Evolutionary conservation across 768 basidiomycete genomes (phyloP).

Genomic region (Auricularia sp.): DNA sequence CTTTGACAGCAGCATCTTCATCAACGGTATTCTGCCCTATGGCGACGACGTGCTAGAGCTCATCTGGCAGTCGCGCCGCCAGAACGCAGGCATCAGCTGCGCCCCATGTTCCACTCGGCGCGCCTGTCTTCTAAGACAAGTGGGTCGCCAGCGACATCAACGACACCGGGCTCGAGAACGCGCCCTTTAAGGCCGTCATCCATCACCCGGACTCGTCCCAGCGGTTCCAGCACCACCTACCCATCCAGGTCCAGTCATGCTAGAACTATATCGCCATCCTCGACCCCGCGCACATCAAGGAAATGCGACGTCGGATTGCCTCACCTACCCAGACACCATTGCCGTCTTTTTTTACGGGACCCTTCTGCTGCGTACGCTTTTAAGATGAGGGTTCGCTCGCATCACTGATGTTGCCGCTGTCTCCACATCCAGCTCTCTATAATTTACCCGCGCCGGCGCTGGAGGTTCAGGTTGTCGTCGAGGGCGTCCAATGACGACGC

Average conservation of each 20-base stretch:
- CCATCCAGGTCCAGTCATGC: conserved; percentile 93
- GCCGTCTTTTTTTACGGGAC: too few relatives aligned
- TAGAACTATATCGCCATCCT: conserved; percentile 98
- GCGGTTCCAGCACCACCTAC: conserved; percentile 85
- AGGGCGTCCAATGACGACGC: too few relatives aligned
- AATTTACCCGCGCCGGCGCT: too few relatives aligned
- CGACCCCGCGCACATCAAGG: conserved; percentile 92
- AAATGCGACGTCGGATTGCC: too few relatives aligned
- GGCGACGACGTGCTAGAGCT: conserved; percentile 96
- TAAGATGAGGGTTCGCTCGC: too few relatives aligned
- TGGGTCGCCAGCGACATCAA: conserved; percentile 99
- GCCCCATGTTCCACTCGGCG: conserved; percentile 95
- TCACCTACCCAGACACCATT: too few relatives aligned
- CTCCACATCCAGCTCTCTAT: too few relatives aligned
- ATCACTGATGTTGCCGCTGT: too few relatives aligned
- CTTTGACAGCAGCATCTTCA: conserved; percentile 95
- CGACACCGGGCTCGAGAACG: conserved; percentile 95
- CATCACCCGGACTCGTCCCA: conserved; percentile 65
- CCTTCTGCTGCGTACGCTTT: too few relatives aligned
- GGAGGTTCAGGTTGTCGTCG: too few relatives aligned
- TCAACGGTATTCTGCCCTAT: conserved; percentile 99
- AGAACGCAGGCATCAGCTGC: conserved; percentile 97
- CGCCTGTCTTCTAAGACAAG: conserved; percentile 95
- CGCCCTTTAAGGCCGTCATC: conserved; percentile 91
- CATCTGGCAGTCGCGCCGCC: conserved; percentile 85